Percentiles rank a stretch among this genome's conserved stretches.
phyloP scores from a whole-genome alignment of 306 rosid genomes.

The Cyclanthera cordifolia region DNA sequence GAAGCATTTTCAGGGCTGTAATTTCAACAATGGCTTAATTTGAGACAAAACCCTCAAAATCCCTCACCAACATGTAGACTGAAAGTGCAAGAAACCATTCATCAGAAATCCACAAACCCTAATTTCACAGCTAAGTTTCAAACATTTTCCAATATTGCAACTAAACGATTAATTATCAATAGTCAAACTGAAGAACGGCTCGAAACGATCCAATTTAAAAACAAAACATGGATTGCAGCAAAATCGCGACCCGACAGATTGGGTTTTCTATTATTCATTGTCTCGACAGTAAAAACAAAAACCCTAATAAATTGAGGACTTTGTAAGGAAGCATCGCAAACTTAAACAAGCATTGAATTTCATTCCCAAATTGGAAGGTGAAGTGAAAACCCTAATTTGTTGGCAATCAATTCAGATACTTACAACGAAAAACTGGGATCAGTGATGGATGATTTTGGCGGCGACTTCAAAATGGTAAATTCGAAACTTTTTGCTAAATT shows the following conservation, averaged over 20 bases:
- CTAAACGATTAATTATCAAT: neutral
- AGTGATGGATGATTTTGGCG: neutral
- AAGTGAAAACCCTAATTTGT: slow-evolving; percentile 16
- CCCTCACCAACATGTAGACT: slow-evolving; percentile 22
- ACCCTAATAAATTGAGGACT: neutral
- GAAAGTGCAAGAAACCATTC: slow-evolving; percentile 26
- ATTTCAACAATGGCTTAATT: slow-evolving; percentile 18
- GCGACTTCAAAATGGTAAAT: neutral
- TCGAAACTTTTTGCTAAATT: neutral
- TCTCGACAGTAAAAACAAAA: neutral
- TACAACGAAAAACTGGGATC: slow-evolving; percentile 1
- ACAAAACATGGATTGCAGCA: slow-evolving; percentile 4
- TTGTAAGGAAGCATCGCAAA: neutral
- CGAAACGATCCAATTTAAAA: neutral
- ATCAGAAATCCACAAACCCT: slow-evolving; percentile 41
- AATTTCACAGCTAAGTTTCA: slow-evolving; percentile 16
- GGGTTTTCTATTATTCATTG: neutral
- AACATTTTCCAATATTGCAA: neutral
- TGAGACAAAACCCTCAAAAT: slow-evolving; percentile 22
- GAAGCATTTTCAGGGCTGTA: slow-evolving; percentile 28
- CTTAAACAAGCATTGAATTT: neutral
- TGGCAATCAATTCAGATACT: neutral
- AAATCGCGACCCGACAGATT: neutral
- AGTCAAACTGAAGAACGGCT: neutral
- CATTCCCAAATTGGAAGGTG: slow-evolving; percentile 12